Percentiles rank a stretch among this genome's conserved stretches.
phyloP scores from a whole-genome alignment of 106 monocot genomes.

The Dioscorea alata region DNA sequence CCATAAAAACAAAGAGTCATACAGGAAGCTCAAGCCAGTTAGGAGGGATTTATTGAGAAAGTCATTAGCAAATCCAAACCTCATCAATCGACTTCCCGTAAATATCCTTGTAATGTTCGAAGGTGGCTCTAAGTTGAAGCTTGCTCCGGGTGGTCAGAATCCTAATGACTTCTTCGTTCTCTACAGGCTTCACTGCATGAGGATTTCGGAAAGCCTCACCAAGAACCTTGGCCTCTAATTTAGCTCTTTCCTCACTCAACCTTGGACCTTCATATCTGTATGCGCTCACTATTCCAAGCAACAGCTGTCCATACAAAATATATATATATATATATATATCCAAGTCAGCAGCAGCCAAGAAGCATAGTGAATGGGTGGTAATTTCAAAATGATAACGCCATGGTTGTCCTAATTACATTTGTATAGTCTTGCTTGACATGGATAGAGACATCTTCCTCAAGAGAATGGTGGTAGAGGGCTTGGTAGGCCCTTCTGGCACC shows the following conservation, averaged over 20 bases:
- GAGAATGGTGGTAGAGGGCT: slow-evolving; percentile 51
- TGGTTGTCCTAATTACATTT: slow-evolving; percentile 18
- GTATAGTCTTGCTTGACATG: slow-evolving; percentile 30
- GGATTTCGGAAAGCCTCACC: slow-evolving; percentile 21
- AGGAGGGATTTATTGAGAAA: background rate
- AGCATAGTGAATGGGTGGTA: too few relatives aligned
- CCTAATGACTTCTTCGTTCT: slow-evolving; percentile 39
- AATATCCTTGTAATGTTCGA: slow-evolving; percentile 52
- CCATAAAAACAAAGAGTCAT: background rate
- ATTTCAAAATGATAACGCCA: too few relatives aligned
- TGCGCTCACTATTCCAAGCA: slow-evolving; percentile 57
- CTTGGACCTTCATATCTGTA: slow-evolving; percentile 61
- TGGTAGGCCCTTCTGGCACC: slow-evolving; percentile 55
- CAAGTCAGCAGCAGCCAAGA: too few relatives aligned
- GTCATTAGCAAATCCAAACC: slow-evolving; percentile 5
- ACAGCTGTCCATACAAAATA: slow-evolving; percentile 25
- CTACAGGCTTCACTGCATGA: slow-evolving; percentile 8
- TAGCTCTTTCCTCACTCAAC: slow-evolving; percentile 36
- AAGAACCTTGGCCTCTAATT: slow-evolving; percentile 50
- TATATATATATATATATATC: too few relatives aligned
- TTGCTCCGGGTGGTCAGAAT: slow-evolving; percentile 69
- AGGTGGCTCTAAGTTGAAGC: slow-evolving; percentile 30
- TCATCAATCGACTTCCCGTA: slow-evolving; percentile 37
- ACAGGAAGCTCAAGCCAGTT: background rate
- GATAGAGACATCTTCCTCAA: slow-evolving; percentile 74